A percentile compares a stretch with the other conserved stretches of the same genome.
Evolutionary conservation across 1,284 basidiomycete species (phyloP).

Genomic region (Ustilago cynodontis): DNA sequence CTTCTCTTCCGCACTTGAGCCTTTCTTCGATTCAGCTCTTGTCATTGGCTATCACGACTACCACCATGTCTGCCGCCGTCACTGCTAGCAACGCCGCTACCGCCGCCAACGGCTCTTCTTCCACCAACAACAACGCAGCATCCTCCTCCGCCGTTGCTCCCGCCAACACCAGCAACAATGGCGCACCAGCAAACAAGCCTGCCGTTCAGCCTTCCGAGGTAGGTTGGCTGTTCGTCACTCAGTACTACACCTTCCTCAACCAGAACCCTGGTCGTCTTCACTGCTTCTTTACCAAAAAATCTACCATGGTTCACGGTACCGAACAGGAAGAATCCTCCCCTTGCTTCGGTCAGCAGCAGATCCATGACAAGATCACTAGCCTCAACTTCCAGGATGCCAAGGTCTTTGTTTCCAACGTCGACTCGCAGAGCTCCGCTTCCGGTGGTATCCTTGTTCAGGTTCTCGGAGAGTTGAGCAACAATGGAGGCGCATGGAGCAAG

Average conservation of each 20-base stretch:
- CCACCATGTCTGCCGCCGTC: conserved; percentile 42
- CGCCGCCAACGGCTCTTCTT: conserved; percentile 26
- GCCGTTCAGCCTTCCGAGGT: conserved; percentile 67
- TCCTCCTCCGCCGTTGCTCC: conserved; percentile 36
- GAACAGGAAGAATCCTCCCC: conserved; percentile 77
- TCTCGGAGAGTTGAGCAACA: conserved; percentile 95
- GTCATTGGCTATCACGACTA: background rate
- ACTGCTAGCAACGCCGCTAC: conserved; percentile 42
- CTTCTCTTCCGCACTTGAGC: background rate
- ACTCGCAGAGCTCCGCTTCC: conserved; percentile 81
- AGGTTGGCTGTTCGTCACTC: conserved; percentile 70
- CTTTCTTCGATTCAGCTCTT: background rate
- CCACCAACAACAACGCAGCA: conserved; percentile 17
- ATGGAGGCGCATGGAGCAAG: conserved; percentile 89
- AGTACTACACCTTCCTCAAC: conserved; percentile 87
- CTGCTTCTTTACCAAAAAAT: conserved; percentile 98
- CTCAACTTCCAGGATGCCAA: conserved; percentile 97
- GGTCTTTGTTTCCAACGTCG: conserved; percentile 82
- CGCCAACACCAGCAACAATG: conserved; percentile 11
- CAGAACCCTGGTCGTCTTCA: conserved; percentile 95
- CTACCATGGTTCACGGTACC: conserved; percentile 90
- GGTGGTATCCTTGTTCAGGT: conserved; percentile 99
- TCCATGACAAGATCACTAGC: conserved; percentile 92
- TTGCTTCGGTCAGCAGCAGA: conserved; percentile 96
- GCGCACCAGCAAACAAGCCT: conserved; percentile 28